Percentiles rank a stretch among this genome's conserved stretches.
These are phyloP conservation scores for Oryza rufipogon DNA, from an alignment of 176 grass and related monocot genomes.

Conservation along the genomic window DNA sequence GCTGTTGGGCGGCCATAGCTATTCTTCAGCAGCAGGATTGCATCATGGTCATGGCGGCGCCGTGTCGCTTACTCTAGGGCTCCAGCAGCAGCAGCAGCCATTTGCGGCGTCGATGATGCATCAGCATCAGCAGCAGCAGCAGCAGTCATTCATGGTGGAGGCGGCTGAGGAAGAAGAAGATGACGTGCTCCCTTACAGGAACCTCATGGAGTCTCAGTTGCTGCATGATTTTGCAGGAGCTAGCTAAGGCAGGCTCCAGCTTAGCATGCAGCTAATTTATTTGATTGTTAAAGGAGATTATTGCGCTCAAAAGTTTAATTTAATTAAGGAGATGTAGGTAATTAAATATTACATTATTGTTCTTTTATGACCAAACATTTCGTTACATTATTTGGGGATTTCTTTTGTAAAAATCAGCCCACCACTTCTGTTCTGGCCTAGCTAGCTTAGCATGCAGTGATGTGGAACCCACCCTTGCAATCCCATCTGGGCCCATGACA, in stretches of 20 bases:
- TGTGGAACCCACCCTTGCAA: no score
- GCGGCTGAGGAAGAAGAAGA: background rate
- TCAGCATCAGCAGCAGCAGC: conserved; percentile 44
- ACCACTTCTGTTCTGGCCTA: no score
- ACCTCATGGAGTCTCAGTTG: conserved; percentile 61
- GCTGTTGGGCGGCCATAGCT: conserved; percentile 8
- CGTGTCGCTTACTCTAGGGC: conserved; percentile 67
- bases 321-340: background rate
- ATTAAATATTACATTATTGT: background rate
- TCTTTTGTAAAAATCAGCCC: no score
- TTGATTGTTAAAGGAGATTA: background rate
- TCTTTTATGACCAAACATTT: no score
- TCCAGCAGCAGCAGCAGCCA: conserved; percentile 68
- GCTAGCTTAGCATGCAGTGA: no score
- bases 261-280: background rate
- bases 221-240: conserved; percentile 61
- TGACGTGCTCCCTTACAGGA: conserved; percentile 45
- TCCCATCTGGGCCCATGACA: no score
- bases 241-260: background rate
- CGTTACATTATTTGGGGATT: no score
- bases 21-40: background rate
- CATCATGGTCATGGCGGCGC: background rate
- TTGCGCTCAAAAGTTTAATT: background rate
- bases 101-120: conserved; percentile 1
- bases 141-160: conserved; percentile 25